A percentile compares a stretch with the other conserved stretches of the same genome.
These are phyloP conservation scores for Plasmodium malariae DNA, from an alignment of 169 alveolate genomes.

Conservation along the genomic window DNA sequence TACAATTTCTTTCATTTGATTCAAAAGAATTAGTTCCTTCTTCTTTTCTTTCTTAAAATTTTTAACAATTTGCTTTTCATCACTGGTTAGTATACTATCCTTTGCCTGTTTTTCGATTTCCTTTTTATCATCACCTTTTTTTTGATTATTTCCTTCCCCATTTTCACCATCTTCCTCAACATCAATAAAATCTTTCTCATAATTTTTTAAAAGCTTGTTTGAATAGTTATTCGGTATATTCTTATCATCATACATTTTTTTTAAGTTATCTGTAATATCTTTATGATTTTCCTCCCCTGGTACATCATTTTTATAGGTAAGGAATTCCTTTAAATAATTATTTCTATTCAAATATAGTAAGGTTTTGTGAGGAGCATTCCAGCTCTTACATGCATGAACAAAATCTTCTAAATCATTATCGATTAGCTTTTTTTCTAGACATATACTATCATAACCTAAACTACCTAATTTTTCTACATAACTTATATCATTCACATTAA, in stretches of 20 bases:
- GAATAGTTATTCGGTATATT: slow-evolving; percentile 40
- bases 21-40: slow-evolving; percentile 45
- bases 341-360: slow-evolving; percentile 65
- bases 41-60: slow-evolving; percentile 72
- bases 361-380: slow-evolving; percentile 84
- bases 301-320: slow-evolving; percentile 26
- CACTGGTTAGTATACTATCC: slow-evolving; percentile 31
- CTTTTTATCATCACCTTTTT: background rate
- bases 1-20: slow-evolving; percentile 65
- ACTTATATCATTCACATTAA: slow-evolving; percentile 74
- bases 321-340: slow-evolving; percentile 58
- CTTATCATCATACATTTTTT: slow-evolving; percentile 48
- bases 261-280: slow-evolving; percentile 45
- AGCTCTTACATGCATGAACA: slow-evolving; percentile 71
- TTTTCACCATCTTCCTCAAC: slow-evolving; percentile 13
- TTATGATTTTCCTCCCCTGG: slow-evolving; percentile 19
- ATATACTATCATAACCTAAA: slow-evolving; percentile 85
- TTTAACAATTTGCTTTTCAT: slow-evolving; percentile 53
- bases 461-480: slow-evolving; percentile 84
- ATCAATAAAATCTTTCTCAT: slow-evolving; percentile 56
- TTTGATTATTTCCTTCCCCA: background rate
- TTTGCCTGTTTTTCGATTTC: background rate
- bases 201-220: slow-evolving; percentile 37
- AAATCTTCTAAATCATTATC: slow-evolving; percentile 79
- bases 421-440: slow-evolving; percentile 80